Percentiles rank a stretch among this genome's conserved stretches.
Conservation (phyloP, 371 early-diverging fungal species). For the Blastocladiella emersonii region DNA sequence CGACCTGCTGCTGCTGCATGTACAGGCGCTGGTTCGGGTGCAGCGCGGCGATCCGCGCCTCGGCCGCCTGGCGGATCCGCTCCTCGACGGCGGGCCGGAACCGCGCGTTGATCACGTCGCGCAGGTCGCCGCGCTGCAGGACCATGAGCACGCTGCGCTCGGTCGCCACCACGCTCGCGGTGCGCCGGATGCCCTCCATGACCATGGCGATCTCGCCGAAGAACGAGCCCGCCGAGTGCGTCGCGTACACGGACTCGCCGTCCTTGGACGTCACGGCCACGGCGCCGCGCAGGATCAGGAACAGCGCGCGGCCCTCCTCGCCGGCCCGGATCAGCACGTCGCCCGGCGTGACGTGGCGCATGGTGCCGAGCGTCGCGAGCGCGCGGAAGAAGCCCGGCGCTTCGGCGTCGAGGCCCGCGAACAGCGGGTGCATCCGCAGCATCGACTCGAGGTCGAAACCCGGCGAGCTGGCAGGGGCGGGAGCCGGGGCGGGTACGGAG, state of each 20-base stretch:
- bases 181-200: slow-evolving; percentile 51
- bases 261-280: slow-evolving; percentile 66
- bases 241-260: slow-evolving; percentile 57
- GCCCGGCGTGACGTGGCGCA: slow-evolving; percentile 35
- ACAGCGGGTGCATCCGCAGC: slow-evolving; percentile 27
- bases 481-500: no score
- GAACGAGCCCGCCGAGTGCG: slow-evolving; percentile 36
- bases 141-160: slow-evolving; percentile 51
- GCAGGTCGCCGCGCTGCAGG: slow-evolving; percentile 43
- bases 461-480: no score
- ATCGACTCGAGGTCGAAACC: slow-evolving; percentile 22
- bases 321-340: slow-evolving; percentile 55
- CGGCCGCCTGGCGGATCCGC: neutral
- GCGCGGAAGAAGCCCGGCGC: slow-evolving; percentile 17
- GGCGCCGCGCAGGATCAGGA: slow-evolving; percentile 61
- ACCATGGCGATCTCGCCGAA: slow-evolving; percentile 72
- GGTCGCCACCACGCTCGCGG: slow-evolving; percentile 62
- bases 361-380: slow-evolving; percentile 27
- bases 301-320: slow-evolving; percentile 67
- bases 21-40: neutral
- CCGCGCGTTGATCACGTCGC: neutral
- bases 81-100: neutral
- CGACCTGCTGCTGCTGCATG: neutral
- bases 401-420: slow-evolving; percentile 26
- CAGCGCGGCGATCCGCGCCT: neutral